These are phyloP conservation scores for Blastobotrys ciferrii DNA, from an alignment of 1,139 yeast genomes.

Conservation along the genomic window DNA sequence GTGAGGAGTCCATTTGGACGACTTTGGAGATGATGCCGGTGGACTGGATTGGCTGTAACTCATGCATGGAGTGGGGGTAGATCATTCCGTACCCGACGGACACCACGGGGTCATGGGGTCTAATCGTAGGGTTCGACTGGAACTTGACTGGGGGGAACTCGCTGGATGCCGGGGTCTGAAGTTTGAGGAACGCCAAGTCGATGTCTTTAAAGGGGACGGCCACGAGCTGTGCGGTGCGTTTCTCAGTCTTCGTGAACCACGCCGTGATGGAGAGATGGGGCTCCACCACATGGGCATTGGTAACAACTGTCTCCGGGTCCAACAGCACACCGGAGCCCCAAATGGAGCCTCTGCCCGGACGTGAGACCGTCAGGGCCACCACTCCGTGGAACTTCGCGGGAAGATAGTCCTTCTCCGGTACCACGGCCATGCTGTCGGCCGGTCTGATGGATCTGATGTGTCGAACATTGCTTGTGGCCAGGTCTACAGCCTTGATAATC, in stretches of 20 bases:
- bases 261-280: constrained; percentile 27
- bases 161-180: constrained; percentile 13
- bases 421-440: not conserved
- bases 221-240: constrained; percentile 9
- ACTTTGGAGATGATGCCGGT: constrained; percentile 45
- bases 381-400: constrained; percentile 20
- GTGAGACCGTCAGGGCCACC: constrained; percentile 25
- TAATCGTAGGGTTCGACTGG: constrained; percentile 34
- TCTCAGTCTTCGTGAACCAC: constrained; percentile 27
- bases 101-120: constrained; percentile 42
- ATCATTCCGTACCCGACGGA: constrained; percentile 62
- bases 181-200: constrained; percentile 38
- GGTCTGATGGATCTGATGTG: constrained; percentile 4
- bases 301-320: constrained; percentile 37
- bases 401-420: not conserved
- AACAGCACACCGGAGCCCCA: constrained; percentile 53
- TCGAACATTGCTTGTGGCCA: not conserved
- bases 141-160: constrained; percentile 15
- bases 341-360: constrained; percentile 25
- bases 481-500: constrained; percentile 21
- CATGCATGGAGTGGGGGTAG: constrained; percentile 31
- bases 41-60: constrained; percentile 45
- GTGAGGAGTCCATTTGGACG: constrained; percentile 23
- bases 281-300: constrained; percentile 47
- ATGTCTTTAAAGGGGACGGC: constrained; percentile 37